Evolutionary conservation across 345 rosid species (phyloP).

Genomic region (Citrus cavaleriei): DNA sequence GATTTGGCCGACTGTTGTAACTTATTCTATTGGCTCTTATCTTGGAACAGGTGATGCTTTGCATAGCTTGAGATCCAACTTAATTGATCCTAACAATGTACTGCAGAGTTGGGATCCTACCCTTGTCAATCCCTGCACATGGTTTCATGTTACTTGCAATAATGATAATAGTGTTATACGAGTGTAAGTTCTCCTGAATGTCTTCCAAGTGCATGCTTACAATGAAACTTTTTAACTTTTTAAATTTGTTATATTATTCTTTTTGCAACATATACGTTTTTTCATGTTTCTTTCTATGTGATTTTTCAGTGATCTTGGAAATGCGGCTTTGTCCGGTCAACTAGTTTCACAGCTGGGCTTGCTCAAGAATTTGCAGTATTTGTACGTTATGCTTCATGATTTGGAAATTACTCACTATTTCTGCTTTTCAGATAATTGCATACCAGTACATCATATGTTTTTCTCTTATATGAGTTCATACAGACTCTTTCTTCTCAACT

Average conservation of each 20-base stretch:
- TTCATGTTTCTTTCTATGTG: conserved; percentile 9
- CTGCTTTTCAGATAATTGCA: background rate
- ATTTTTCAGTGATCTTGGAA: conserved; percentile 77
- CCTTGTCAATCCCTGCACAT: conserved; percentile 94
- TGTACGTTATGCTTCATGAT: conserved; percentile 45
- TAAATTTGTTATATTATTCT: background rate
- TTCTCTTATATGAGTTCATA: background rate
- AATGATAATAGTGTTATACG: conserved; percentile 92
- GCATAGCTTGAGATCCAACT: conserved; percentile 69
- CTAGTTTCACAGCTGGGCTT: conserved; percentile 89
- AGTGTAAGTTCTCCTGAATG: conserved; percentile 51
- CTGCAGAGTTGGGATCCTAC: conserved; percentile 99
- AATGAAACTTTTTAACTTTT: background rate
- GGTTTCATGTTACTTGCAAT: conserved; percentile 97
- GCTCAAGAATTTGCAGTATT: conserved; percentile 90
- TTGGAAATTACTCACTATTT: background rate
- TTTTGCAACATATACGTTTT: background rate
- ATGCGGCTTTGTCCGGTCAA: conserved; percentile 92
- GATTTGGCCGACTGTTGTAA: background rate
- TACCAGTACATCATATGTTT: background rate
- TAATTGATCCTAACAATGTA: conserved; percentile 85
- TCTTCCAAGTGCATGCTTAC: background rate
- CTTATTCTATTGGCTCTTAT: background rate
- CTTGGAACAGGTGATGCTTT: conserved; percentile 84
- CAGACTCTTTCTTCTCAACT: background rate